Conservation (phyloP, 2,329 filamentous ascomycete species). For the Metarhizium brunneum region DNA sequence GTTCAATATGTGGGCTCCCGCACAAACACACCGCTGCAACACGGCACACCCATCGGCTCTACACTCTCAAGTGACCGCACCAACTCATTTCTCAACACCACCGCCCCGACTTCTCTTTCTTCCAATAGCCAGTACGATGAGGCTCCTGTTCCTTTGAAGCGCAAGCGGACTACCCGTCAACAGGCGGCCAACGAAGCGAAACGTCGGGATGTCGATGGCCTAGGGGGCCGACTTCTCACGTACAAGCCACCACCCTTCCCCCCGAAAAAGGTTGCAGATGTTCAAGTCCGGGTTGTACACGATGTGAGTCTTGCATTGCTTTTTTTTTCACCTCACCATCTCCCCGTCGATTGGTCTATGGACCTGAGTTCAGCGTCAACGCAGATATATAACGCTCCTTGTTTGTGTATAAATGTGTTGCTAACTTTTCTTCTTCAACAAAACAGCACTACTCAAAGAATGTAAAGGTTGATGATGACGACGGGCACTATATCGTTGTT, state of each 20-base stretch:
- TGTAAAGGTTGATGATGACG: constrained; percentile 85
- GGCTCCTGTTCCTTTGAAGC: constrained; percentile 68
- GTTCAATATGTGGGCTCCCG: constrained; percentile 62
- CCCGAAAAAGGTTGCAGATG: constrained; percentile 80
- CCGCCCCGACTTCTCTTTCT: constrained; percentile 74
- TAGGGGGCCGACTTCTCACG: constrained; percentile 61
- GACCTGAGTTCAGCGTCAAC: not conserved
- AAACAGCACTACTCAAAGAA: constrained; percentile 37
- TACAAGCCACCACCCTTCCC: constrained; percentile 85
- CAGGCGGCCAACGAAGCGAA: constrained; percentile 77
- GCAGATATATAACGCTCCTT: not conserved
- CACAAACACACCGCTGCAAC: constrained; percentile 61
- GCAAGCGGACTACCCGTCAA: constrained; percentile 70
- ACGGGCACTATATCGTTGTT: constrained; percentile 92
- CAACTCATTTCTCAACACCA: constrained; percentile 71
- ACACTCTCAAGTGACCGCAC: constrained; percentile 78
- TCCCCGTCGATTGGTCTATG: not conserved
- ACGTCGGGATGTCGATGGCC: constrained; percentile 61
- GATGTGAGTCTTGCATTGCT: constrained; percentile 43
- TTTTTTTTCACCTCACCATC: not conserved
- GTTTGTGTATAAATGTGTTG: not conserved
- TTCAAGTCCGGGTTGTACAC: constrained; percentile 51
- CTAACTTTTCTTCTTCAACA: not conserved
- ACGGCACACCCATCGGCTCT: constrained; percentile 55
- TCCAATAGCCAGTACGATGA: constrained; percentile 56